Percentiles rank a stretch among this genome's conserved stretches.
Evolutionary conservation across 352 stramenopile species (phyloP).

Genomic region (Peronospora farinosa): DNA sequence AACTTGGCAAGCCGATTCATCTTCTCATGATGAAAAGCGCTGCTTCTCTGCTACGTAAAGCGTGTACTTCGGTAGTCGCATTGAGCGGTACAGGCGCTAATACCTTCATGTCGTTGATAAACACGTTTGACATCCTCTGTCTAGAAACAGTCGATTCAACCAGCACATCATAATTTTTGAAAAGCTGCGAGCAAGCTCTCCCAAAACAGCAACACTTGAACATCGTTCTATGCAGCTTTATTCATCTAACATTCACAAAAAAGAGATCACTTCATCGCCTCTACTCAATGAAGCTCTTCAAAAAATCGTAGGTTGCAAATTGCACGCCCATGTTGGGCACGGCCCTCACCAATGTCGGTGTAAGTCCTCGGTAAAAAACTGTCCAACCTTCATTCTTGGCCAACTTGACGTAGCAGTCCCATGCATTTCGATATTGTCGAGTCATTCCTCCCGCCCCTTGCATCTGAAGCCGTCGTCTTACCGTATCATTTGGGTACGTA

Average conservation of each 20-base stretch:
- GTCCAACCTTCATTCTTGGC: conserved; percentile 53
- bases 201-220: too few relatives aligned
- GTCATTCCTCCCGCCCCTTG: conserved; percentile 60
- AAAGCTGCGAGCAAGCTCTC: too few relatives aligned
- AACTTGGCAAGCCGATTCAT: too few relatives aligned
- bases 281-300: conserved; percentile 42
- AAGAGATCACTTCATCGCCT: background rate
- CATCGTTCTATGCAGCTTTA: background rate
- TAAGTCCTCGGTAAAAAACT: conserved; percentile 70
- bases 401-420: conserved; percentile 73
- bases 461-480: conserved; percentile 81
- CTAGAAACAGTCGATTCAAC: too few relatives aligned
- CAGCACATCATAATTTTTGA: too few relatives aligned
- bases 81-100: too few relatives aligned
- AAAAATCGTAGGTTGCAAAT: conserved; percentile 80
- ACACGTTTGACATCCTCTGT: too few relatives aligned
- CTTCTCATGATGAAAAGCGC: too few relatives aligned
- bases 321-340: conserved; percentile 87
- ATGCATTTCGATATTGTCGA: conserved; percentile 61
- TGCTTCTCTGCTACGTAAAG: too few relatives aligned
- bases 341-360: conserved; percentile 71
- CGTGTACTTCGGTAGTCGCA: too few relatives aligned
- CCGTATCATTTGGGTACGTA: conserved; percentile 87
- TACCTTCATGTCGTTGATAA: too few relatives aligned
- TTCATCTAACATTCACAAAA: background rate